Evolutionary conservation across 1,284 basidiomycete species (phyloP), one percentile per base, ranked within the genome.

Genomic region (Jaminaea rosea): DNA sequence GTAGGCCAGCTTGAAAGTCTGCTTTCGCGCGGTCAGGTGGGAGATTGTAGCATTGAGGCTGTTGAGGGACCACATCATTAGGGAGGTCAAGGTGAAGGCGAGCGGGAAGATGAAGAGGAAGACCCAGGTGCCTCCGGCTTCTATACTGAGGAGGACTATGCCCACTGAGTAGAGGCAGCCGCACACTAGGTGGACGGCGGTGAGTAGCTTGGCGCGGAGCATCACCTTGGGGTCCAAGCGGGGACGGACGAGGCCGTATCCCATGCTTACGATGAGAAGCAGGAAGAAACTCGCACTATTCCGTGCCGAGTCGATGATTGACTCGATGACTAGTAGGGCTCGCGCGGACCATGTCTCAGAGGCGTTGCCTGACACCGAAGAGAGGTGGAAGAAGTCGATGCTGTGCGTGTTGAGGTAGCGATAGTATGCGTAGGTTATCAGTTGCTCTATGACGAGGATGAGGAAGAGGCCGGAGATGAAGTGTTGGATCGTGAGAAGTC

Each of bases 201-300:
- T 85, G 42, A 93, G 77, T 26, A 84, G 69, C 60, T 87, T 83
- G 54, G 87, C 88, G 62, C 79, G 84, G 28, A 83, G 68, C 87
- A 92, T 90, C 1, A 82, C 83, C 39, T 24, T 15, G 17, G 79
- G 78, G 0, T 87, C 89, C 6, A 93, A 78, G 2, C 83, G 83
- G 59, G 88, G 87, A 42, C 83, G 79, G 50, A 67, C 67, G 0
- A 73, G 68, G 21, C 69, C 68, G 41, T 72, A 71, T 19, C 71
- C 71, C 69, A 73, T 72, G 5, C 66, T 67, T 17, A 97, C 91
- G 49, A 97, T 86, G 19, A 97, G 79, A 21, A 99, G 79, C 78
- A 98, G 82, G 78, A 97, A 97, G 78, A 98, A 91, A 1, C 87
- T 91, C 63, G 94, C 80, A 7, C 89, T 88, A 70, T 96, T 97